Evolutionary conservation across 306 rosid genomes (phyloP).

Genomic region (Medicago truncatula): MtrunA17r5.0-ANR NC_053049.1:11088501-11089000

Average conservation of each 20-base stretch:
- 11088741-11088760: constrained; percentile 97
- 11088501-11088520: constrained; percentile 78
- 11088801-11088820: constrained; percentile 98
- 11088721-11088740: constrained; percentile 99
- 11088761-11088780: constrained; percentile 92
- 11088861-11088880: constrained; percentile 99
- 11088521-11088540: constrained; percentile 95
- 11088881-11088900: constrained; percentile 53
- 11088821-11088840: constrained; percentile 93
- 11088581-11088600: neutral
- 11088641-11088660: neutral
- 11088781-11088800: constrained; percentile 89
- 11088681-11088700: constrained; percentile 37
- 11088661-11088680: constrained; percentile 36
- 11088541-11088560: constrained; percentile 5
- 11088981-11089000: constrained; percentile 42
- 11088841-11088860: constrained; percentile 90
- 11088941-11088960: neutral
- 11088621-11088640: neutral
- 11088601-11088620: neutral
- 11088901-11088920: neutral
- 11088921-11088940: constrained; percentile 3
- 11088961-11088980: constrained; percentile 15
- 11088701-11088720: constrained; percentile 90
- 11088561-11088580: neutral